Conservation (phyloP, 2,329 filamentous ascomycete genomes). For the Tolypocladium sp. region DNA sequence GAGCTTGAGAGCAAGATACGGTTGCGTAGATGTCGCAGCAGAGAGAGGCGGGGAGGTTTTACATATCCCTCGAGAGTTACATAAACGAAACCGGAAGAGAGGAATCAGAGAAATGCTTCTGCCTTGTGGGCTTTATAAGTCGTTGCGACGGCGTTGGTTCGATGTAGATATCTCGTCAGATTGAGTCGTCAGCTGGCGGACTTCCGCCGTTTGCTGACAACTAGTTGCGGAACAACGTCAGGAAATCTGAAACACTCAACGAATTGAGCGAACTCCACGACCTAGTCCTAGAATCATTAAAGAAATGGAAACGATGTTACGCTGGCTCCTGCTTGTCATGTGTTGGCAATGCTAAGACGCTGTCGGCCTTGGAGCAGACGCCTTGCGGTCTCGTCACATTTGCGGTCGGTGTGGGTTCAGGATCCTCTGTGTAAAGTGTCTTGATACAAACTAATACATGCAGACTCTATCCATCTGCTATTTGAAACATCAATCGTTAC, state of each 20-base stretch:
- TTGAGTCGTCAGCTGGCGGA: slow-evolving; percentile 2
- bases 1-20: not conserved
- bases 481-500: not conserved
- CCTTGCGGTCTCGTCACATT: too few species aligned
- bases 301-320: too few species aligned
- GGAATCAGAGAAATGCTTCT: too few species aligned
- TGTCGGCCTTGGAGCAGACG: not conserved
- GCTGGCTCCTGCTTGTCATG: too few species aligned
- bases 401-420: too few species aligned
- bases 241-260: not conserved
- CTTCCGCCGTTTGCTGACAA: not conserved
- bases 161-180: not conserved
- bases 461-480: not conserved
- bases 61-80: too few species aligned
- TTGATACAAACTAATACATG: too few species aligned
- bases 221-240: not conserved
- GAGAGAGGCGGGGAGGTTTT: not conserved
- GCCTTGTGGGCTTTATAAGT: not conserved
- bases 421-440: too few species aligned
- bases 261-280: not conserved
- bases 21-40: too few species aligned
- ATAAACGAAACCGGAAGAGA: too few species aligned
- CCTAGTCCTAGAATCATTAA: not conserved
- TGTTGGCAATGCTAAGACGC: too few species aligned
- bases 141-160: not conserved